Evolutionary conservation across 1,284 basidiomycete genomes (phyloP).

Genomic region (Puccinia triticina): DNA sequence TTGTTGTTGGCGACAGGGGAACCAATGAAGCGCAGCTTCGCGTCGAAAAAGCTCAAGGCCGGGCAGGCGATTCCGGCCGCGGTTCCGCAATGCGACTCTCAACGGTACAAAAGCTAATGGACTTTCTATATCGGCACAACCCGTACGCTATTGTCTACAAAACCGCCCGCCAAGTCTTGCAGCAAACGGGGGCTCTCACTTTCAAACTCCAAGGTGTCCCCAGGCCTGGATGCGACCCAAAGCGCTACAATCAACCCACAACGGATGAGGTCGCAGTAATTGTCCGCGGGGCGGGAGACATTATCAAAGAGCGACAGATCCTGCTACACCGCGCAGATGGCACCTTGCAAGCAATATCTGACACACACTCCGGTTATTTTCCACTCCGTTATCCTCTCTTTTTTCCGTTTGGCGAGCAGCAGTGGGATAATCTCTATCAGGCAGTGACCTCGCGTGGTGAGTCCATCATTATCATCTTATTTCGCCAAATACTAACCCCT

Average conservation of each 20-base stretch:
- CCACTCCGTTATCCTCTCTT: slow-evolving; percentile 23
- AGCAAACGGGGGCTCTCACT: neutral
- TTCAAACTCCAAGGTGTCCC: too few species aligned
- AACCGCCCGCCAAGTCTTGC: neutral
- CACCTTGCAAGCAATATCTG: neutral
- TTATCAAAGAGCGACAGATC: neutral
- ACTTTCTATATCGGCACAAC: neutral
- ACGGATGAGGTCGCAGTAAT: neutral
- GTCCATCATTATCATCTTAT: too few species aligned
- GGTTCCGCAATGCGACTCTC: too few species aligned
- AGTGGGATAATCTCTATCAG: neutral
- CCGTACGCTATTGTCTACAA: neutral
- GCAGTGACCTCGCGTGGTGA: too few species aligned
- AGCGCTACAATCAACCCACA: neutral
- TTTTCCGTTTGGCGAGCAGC: slow-evolving; percentile 21
- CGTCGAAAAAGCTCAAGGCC: neutral
- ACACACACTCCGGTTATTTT: neutral
- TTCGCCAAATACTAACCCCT: too few species aligned
- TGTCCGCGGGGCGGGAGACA: too few species aligned
- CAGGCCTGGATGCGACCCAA: neutral
- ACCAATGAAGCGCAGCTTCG: too few species aligned
- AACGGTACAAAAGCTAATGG: neutral
- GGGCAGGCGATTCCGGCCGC: neutral
- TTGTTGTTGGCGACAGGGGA: neutral
- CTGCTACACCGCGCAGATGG: neutral